These are phyloP conservation scores for Euclidium syriacum DNA, from an alignment of 345 rosid species.

Conservation along the genomic window DNA sequence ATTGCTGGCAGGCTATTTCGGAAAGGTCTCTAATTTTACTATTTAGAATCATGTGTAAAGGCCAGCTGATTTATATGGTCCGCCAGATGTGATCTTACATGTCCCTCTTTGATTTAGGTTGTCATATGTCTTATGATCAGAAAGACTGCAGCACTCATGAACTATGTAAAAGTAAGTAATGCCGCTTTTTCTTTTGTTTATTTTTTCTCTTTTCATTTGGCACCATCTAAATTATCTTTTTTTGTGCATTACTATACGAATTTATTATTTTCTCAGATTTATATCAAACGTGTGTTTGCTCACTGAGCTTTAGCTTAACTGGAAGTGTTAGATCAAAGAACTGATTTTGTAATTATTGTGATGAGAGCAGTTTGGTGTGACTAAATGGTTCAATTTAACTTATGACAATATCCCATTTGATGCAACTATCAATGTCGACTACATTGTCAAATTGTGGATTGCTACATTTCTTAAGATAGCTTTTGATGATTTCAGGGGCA, in stretches of 20 bases:
- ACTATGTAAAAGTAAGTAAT: conserved; percentile 74
- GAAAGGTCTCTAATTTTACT: conserved; percentile 55
- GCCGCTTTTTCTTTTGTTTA: neutral
- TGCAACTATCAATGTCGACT: neutral
- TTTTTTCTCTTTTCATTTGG: neutral
- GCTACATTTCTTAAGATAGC: neutral
- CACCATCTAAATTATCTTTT: neutral
- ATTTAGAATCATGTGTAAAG: neutral
- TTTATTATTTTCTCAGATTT: neutral
- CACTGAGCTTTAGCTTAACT: conserved; percentile 5
- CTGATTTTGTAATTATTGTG: neutral
- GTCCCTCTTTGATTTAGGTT: conserved; percentile 46
- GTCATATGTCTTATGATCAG: conserved; percentile 91
- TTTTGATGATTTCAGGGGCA: conserved; percentile 52
- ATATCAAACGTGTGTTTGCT: neutral
- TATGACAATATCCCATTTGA: conserved; percentile 24
- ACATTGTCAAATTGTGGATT: neutral
- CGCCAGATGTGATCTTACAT: conserved; percentile 10
- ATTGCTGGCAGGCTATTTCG: conserved; percentile 88
- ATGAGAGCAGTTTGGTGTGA: conserved; percentile 13
- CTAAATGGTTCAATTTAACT: neutral
- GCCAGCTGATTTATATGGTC: neutral
- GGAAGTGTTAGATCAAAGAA: neutral
- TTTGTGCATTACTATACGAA: neutral
- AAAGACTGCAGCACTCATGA: conserved; percentile 80